A percentile compares a stretch with the other conserved stretches of the same genome.
Conservation (phyloP, 2,329 filamentous ascomycete genomes). For the Ceratocystis cubensis region DNA sequence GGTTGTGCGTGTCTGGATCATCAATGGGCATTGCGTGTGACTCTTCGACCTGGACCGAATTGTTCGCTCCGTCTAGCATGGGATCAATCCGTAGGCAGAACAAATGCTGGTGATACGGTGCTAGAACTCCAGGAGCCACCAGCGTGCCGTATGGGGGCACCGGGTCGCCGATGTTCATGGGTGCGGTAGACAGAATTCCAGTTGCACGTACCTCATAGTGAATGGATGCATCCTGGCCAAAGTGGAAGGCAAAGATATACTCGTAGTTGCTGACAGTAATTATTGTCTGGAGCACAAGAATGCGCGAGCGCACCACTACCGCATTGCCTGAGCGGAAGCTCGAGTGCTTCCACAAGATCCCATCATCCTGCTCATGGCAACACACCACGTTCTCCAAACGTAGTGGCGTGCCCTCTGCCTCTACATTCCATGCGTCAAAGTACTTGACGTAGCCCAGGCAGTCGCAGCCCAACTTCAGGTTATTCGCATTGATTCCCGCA, state of each 20-base stretch:
- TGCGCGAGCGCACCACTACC: slow-evolving; percentile 44
- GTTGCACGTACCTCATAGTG: slow-evolving; percentile 30
- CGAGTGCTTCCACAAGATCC: slow-evolving; percentile 53
- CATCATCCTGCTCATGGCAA: slow-evolving; percentile 34
- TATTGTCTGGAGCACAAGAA: slow-evolving; percentile 51
- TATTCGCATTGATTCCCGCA: slow-evolving; percentile 52
- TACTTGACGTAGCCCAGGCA: slow-evolving; percentile 51
- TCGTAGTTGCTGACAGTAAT: slow-evolving; percentile 57
- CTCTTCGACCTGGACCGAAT: slow-evolving; percentile 37
- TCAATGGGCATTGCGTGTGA: slow-evolving; percentile 33
- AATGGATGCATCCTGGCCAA: slow-evolving; percentile 40
- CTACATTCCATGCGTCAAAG: slow-evolving; percentile 29
- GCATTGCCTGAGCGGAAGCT: slow-evolving; percentile 49
- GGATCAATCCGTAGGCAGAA: slow-evolving; percentile 56
- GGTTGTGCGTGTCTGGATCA: slow-evolving; percentile 35
- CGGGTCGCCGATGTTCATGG: slow-evolving; percentile 41
- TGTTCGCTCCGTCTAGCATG: slow-evolving; percentile 46
- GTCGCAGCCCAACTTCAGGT: slow-evolving; percentile 53
- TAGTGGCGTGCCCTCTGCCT: slow-evolving; percentile 26
- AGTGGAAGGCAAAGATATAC: slow-evolving; percentile 35
- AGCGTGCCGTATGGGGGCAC: slow-evolving; percentile 45
- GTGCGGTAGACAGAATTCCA: slow-evolving; percentile 35
- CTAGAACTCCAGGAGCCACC: slow-evolving; percentile 50
- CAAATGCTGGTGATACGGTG: slow-evolving; percentile 56
- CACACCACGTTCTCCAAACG: slow-evolving; percentile 30